Base-by-base conservation (phyloP, 2,329 filamentous ascomycete species). In the Trichoderma sp. region DNA sequence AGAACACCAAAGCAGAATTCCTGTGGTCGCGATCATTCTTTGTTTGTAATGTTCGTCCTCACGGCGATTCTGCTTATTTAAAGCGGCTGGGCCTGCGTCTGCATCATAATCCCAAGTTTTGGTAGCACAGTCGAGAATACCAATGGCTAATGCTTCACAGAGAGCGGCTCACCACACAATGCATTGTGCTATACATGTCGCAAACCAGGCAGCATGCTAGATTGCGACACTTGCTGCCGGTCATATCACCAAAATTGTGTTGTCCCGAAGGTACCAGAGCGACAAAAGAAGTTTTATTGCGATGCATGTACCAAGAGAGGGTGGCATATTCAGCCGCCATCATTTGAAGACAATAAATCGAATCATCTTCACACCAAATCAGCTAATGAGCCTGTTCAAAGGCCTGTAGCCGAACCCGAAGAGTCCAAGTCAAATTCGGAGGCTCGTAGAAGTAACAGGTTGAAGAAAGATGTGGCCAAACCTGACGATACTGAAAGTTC, bases 91-190 rank as follows among this genome's bases (percentile, higher is more conserved):
- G 30, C 11, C 14, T 15, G 43, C n/a, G 9, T 36, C 21, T 51
- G 2, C 8, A 26, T 36, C 12, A 15, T 26, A 26, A 32, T 18
- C n/a, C 8, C 28, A 32, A 18, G 0, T 3, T 14, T 26, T 18
- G 32, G 7, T 6, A 18, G 11, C n/a, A 21, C 30, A 21, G 5
- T 51, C 11, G 9, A 21, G n/a, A 6, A 28, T 14, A 39, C 34
- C 12, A 3, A 15, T 14, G 1, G 18, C 65, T 68, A 32, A 68
- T 43, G 3, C 18, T 47, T 24, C 18, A 32, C 8, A 68, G 65
- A 68, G 28, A 68, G 34, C 34, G 65, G 65, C 34, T 68, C 65
- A 43, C 65, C 65, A 28, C 65, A 68, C 32, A 68, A 68, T 28
- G 21, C 53, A 14, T 12, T 60, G 15, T 68, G 65, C 51, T 68